These are phyloP conservation scores for Artomyces pyxidatus DNA, from an alignment of 768 basidiomycete species.

Conservation along the genomic window DNA sequence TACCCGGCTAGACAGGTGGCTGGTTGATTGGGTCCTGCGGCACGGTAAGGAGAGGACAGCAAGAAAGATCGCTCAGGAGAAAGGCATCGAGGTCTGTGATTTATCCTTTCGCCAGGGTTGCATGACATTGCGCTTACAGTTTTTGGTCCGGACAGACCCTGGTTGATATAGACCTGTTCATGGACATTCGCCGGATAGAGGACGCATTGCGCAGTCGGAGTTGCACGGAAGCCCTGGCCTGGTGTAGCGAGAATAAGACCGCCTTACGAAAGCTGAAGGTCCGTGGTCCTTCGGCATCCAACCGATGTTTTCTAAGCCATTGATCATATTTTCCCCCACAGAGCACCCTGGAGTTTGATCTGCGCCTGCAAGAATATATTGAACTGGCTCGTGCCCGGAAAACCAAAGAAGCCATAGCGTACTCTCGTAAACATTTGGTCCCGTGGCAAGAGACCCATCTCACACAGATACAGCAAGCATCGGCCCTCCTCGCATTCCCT, in stretches of 20 bases:
- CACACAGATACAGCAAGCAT: conserved; percentile 66
- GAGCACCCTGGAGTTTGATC: conserved; percentile 94
- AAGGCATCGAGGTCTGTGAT: conserved; percentile 66
- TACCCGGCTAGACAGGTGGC: conserved; percentile 75
- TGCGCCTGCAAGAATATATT: conserved; percentile 93
- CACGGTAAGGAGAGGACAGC: conserved; percentile 75
- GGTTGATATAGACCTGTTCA: conserved; percentile 88
- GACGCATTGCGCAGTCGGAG: conserved; percentile 64
- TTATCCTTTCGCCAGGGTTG: not conserved
- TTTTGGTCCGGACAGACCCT: conserved; percentile 44
- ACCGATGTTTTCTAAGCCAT: not conserved
- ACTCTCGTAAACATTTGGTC: conserved; percentile 72
- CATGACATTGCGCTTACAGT: conserved; percentile 4
- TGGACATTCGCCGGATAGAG: conserved; percentile 83
- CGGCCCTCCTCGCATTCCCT: conserved; percentile 68
- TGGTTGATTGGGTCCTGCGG: conserved; percentile 88
- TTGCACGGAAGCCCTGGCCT: conserved; percentile 83
- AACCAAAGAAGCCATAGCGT: conserved; percentile 70
- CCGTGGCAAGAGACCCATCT: conserved; percentile 80
- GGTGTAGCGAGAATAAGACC: conserved; percentile 95
- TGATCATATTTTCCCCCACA: conserved; percentile 25
- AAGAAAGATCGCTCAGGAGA: conserved; percentile 62
- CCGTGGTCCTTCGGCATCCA: conserved; percentile 5
- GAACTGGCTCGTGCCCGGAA: conserved; percentile 72
- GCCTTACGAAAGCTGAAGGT: conserved; percentile 90